phyloP scores from a whole-genome alignment of 805 yeast genomes.

The Candida argentea region DNA sequence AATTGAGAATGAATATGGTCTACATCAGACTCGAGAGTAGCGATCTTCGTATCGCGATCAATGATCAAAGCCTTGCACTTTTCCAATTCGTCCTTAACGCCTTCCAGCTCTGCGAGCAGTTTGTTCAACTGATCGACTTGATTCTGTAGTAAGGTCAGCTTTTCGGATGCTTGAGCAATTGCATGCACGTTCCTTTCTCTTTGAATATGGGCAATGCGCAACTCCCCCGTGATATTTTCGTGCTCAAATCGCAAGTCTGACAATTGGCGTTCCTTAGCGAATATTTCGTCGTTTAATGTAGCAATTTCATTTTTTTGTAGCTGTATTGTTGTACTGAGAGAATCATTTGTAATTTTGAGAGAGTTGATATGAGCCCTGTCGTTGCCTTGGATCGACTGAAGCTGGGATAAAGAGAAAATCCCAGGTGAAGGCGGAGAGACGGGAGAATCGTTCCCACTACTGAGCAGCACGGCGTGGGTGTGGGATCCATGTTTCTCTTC shows the following conservation, averaged over 20 bases:
- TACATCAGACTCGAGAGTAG: background rate
- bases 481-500: no score
- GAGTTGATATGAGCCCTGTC: slow-evolving; percentile 5
- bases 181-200: slow-evolving; percentile 16
- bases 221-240: slow-evolving; percentile 4
- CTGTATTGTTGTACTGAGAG: slow-evolving; percentile 2
- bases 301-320: slow-evolving; percentile 2
- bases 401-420: slow-evolving; percentile 17
- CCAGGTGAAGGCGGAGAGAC: slow-evolving; percentile 8
- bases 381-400: slow-evolving; percentile 16
- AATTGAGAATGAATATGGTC: slow-evolving; percentile 1
- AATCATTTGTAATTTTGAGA: slow-evolving; percentile 4
- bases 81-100: slow-evolving; percentile 4
- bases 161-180: slow-evolving; percentile 12
- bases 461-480: slow-evolving; percentile 12
- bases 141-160: slow-evolving; percentile 6
- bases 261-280: slow-evolving; percentile 3
- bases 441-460: slow-evolving; percentile 10
- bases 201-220: slow-evolving; percentile 11
- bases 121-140: slow-evolving; percentile 2
- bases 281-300: slow-evolving; percentile 1
- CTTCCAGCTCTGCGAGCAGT: slow-evolving; percentile 3
- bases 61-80: slow-evolving; percentile 1
- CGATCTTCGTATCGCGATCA: slow-evolving; percentile 1
- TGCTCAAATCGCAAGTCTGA: slow-evolving; percentile 2